Evolutionary conservation across 1,284 basidiomycete species (phyloP).

Genomic region (Boletus mariae): DNA sequence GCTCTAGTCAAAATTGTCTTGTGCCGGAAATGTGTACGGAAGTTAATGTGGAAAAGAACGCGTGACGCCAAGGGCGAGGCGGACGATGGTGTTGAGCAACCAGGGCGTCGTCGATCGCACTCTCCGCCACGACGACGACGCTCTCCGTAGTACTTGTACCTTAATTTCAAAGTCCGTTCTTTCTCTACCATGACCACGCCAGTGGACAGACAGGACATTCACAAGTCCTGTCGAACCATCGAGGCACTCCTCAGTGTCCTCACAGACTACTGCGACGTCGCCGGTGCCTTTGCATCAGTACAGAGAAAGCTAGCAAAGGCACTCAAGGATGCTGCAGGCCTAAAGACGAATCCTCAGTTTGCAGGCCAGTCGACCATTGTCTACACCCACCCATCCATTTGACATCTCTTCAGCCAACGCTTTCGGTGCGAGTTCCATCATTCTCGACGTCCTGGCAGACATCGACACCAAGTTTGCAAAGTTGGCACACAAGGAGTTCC

Average conservation of each 20-base stretch:
- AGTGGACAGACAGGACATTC: conserved; percentile 63
- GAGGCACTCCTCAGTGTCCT: conserved; percentile 63
- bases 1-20: conserved; percentile 88
- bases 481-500: conserved; percentile 70
- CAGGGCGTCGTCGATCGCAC: too few relatives aligned
- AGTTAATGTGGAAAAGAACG: conserved; percentile 81
- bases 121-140: too few relatives aligned
- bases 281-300: conserved; percentile 53
- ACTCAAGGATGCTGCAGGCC: conserved; percentile 56
- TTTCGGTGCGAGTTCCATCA: conserved; percentile 54
- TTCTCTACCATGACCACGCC: conserved; percentile 13
- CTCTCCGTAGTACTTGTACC: not conserved
- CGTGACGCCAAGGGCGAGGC: conserved; percentile 38
- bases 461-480: conserved; percentile 72
- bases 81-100: too few relatives aligned
- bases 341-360: conserved; percentile 59
- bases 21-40: conserved; percentile 73
- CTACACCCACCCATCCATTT: not conserved
- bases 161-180: conserved; percentile 27
- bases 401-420: conserved; percentile 50
- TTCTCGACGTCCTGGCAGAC: conserved; percentile 68
- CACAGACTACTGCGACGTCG: conserved; percentile 71
- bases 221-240: conserved; percentile 74
- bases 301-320: conserved; percentile 75
- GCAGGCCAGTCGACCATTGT: conserved; percentile 46